Evolutionary conservation across 345 rosid genomes (phyloP).

Genomic region (Salix arbutifolia): DNA sequence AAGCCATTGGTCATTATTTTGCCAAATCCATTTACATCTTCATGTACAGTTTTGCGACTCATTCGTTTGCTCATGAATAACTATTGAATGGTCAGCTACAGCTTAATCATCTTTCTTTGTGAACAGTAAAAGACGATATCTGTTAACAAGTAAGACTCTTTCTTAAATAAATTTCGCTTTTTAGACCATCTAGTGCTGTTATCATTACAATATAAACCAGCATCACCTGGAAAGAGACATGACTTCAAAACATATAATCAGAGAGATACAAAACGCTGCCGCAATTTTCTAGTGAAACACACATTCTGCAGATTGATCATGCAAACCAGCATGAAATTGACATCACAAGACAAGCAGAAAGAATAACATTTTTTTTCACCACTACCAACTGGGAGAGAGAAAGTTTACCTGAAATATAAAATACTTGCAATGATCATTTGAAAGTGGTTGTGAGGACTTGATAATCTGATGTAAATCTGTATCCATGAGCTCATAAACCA

Average conservation of each 20-base stretch:
- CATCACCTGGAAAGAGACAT: not conserved
- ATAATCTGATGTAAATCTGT: conserved; percentile 81
- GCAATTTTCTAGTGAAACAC: not conserved
- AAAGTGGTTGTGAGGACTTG: conserved; percentile 65
- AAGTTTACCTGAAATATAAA: conserved; percentile 65
- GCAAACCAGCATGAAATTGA: not conserved
- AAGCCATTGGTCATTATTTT: not conserved
- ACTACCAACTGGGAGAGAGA: not conserved
- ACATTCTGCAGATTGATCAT: not conserved
- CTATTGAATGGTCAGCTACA: not conserved
- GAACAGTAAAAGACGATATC: not conserved
- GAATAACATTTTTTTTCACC: not conserved
- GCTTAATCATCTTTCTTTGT: not conserved
- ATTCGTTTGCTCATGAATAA: not conserved
- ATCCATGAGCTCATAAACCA: conserved; percentile 86
- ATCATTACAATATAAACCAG: not conserved
- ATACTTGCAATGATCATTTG: conserved; percentile 72
- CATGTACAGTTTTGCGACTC: not conserved
- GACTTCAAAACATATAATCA: not conserved
- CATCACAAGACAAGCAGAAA: not conserved
- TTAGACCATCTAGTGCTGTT: not conserved
- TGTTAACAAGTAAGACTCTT: not conserved
- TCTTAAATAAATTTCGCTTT: not conserved
- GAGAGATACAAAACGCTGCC: not conserved
- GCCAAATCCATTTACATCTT: not conserved